phyloP scores from a whole-genome alignment of 2,329 filamentous ascomycete genomes.

The Ceratocystis cubensis region DNA sequence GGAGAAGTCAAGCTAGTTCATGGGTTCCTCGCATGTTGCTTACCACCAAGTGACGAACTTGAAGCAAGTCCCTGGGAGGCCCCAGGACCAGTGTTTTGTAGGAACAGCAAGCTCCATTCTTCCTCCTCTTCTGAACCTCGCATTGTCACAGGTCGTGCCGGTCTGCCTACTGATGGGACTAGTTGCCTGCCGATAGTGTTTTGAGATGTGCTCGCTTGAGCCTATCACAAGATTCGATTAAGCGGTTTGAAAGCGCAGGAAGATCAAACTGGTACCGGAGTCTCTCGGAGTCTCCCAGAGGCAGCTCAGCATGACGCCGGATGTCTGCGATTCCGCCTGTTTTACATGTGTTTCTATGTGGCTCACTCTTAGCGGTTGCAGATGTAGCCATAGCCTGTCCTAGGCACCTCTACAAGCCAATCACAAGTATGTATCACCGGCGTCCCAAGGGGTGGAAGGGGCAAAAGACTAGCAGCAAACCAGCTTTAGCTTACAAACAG shows the following conservation, averaged over 20 bases:
- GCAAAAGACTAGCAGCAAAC: not conserved
- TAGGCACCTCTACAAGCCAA: no score
- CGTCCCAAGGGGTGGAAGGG: not conserved
- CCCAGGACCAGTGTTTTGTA: not conserved
- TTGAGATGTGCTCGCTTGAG: not conserved
- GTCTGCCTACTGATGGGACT: not conserved
- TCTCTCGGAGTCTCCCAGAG: not conserved
- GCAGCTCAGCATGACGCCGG: not conserved
- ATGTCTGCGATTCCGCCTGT: constrained; percentile 1
- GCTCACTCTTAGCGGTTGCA: not conserved
- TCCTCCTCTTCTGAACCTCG: not conserved
- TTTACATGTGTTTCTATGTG: constrained; percentile 11
- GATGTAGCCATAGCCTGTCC: not conserved
- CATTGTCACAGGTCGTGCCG: not conserved
- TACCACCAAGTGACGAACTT: not conserved
- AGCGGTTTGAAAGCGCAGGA: not conserved
- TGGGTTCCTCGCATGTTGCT: not conserved
- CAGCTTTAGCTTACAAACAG: not conserved
- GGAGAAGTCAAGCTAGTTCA: not conserved
- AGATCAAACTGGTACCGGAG: constrained; percentile 5
- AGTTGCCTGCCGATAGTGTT: not conserved
- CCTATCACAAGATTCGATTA: not conserved
- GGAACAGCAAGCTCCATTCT: not conserved
- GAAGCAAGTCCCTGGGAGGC: constrained; percentile 3
- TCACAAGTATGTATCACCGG: constrained; percentile 15